These are phyloP conservation scores for Rhodotorula graminis DNA, from an alignment of 768 basidiomycete species.

Conservation along the genomic window DNA sequence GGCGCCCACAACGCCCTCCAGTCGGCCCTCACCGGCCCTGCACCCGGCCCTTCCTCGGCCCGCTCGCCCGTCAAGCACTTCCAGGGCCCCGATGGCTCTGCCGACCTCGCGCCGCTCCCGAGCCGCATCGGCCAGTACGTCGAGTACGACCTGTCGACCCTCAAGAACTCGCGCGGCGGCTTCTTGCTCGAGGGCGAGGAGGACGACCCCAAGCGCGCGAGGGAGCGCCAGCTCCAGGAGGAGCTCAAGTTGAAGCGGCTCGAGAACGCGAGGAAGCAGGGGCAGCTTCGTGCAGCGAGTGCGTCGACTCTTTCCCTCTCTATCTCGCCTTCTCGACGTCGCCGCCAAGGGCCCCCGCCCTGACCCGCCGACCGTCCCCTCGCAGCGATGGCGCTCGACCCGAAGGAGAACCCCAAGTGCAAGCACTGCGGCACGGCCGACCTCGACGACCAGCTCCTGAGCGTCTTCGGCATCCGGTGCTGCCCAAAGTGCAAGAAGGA, in stretches of 20 bases:
- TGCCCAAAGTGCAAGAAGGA: constrained; percentile 88
- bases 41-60: constrained; percentile 20
- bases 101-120: constrained; percentile 29
- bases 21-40: constrained; percentile 45
- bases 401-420: constrained; percentile 73
- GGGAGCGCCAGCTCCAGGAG: constrained; percentile 71
- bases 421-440: constrained; percentile 79
- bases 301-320: not conserved
- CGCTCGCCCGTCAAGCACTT: constrained; percentile 26
- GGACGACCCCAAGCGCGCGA: constrained; percentile 67
- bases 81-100: constrained; percentile 24
- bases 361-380: not conserved
- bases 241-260: constrained; percentile 54
- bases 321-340: too few relatives aligned
- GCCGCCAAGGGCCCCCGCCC: not conserved
- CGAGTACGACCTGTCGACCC: constrained; percentile 93
- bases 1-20: constrained; percentile 12
- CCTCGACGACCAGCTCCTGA: constrained; percentile 74
- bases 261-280: constrained; percentile 36
- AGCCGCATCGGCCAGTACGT: constrained; percentile 74
- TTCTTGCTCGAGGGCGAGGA: constrained; percentile 86
- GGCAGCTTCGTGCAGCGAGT: constrained; percentile 32
- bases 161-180: constrained; percentile 94
- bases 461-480: constrained; percentile 75
- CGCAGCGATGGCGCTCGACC: constrained; percentile 72